A percentile compares a stretch with the other conserved stretches of the same genome.
These are phyloP conservation scores for Tremellales sp. DNA, from an alignment of 1,284 basidiomycete genomes.

Conservation along the genomic window DNA sequence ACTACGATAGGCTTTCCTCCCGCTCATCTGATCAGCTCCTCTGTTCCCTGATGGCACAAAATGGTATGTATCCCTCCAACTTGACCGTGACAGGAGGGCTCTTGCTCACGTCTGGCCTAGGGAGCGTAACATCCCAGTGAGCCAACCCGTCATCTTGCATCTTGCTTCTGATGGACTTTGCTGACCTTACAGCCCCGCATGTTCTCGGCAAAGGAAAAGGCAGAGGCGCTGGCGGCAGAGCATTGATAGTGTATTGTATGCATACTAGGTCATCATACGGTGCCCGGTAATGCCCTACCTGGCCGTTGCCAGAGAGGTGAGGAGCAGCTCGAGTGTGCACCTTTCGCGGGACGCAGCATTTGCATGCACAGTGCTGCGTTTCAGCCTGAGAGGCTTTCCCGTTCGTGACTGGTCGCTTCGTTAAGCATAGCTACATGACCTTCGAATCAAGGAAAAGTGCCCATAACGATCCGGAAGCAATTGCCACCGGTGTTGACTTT, in stretches of 20 bases:
- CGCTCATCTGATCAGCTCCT: conserved; percentile 58
- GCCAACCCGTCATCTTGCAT: conserved; percentile 5
- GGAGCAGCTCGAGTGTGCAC: no score
- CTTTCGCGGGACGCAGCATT: no score
- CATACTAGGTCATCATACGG: no score
- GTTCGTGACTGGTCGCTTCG: no score
- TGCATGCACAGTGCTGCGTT: no score
- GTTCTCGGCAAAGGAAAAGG: conserved; percentile 41
- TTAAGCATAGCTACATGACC: no score
- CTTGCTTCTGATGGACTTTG: neutral
- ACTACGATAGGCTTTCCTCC: conserved; percentile 4
- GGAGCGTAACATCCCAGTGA: conserved; percentile 51
- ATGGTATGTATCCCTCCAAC: conserved; percentile 58
- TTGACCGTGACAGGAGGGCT: neutral
- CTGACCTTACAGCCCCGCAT: conserved; percentile 33
- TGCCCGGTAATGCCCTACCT: no score
- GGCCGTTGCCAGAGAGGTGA: no score
- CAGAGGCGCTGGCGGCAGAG: conserved; percentile 29
- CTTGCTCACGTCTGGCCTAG: conserved; percentile 14
- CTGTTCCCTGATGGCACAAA: conserved; percentile 78
- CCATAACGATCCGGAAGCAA: neutral
- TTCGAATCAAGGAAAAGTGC: no score
- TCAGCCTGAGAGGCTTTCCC: no score
- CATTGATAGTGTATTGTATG: conserved; percentile 11
- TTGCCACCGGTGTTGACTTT: neutral